Percentiles rank a stretch among this genome's conserved stretches.
These are phyloP conservation scores for Lachnellula willkommii DNA, from an alignment of 2,329 filamentous ascomycete species.

Conservation along the genomic window DNA sequence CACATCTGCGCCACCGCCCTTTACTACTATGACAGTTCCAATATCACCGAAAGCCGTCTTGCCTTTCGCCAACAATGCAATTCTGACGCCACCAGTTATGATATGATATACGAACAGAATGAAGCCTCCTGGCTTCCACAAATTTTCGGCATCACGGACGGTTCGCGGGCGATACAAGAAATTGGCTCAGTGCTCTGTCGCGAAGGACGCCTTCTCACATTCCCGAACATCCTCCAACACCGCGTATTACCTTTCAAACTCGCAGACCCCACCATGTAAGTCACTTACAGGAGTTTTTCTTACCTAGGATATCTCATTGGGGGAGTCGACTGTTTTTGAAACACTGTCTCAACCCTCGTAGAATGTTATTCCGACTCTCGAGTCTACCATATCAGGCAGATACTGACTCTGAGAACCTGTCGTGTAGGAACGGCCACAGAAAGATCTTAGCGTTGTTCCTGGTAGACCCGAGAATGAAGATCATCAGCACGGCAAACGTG, in stretches of 20 bases:
- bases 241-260: slow-evolving; percentile 47
- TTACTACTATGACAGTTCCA: slow-evolving; percentile 45
- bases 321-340: no score
- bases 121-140: slow-evolving; percentile 11
- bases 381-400: no score
- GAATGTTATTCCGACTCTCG: no score
- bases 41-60: slow-evolving; percentile 40
- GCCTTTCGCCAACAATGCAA: slow-evolving; percentile 36
- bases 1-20: slow-evolving; percentile 49
- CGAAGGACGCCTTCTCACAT: slow-evolving; percentile 39
- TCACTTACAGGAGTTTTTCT: no score
- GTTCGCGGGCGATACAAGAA: slow-evolving; percentile 31
- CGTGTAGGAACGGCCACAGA: slow-evolving; percentile 47
- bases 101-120: slow-evolving; percentile 5
- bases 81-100: background rate
- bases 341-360: no score
- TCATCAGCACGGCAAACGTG: slow-evolving; percentile 48
- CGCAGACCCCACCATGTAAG: slow-evolving; percentile 33
- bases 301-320: no score
- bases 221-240: slow-evolving; percentile 45
- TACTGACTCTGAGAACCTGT: no score
- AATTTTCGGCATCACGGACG: slow-evolving; percentile 13
- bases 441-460: slow-evolving; percentile 55
- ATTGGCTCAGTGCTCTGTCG: slow-evolving; percentile 35
- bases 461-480: slow-evolving; percentile 48